Base-by-base conservation (phyloP, 352 stramenopile genomes). In the Pythium guiyangense region DNA sequence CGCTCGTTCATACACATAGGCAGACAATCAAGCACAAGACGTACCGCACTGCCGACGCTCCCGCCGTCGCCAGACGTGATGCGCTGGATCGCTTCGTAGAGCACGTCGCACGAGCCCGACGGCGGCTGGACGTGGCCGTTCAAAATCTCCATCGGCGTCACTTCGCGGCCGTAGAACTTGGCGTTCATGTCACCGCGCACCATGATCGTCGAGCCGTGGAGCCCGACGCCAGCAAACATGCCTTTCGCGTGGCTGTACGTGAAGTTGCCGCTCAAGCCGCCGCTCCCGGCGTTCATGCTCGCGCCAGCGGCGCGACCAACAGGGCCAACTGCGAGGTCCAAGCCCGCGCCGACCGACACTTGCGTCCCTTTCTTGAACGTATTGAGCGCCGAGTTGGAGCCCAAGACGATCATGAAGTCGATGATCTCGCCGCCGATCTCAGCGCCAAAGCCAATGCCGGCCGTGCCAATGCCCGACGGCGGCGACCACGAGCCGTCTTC, bases 391-490 rank as follows among this genome's bases (percentile, higher is more conserved):
- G 60, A 72, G 4, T 57, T 62, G 0, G 86, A 94, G 67, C 84
- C 82, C 43, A 96, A 63, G 4, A 96, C 69, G 65, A 96, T 96
- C 78, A 96, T 90, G 49, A 94, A 96, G 47, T 96, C 84, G 59
- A 93, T 78, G 63, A 95, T 87, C 56, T 95, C 86, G 15, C 84
- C 86, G 44, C 86, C 86, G 45, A 92, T 88, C 58, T 94, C 82
- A 4, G 82, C 82, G 49, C 84, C 84, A 60, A 94, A 92, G 61
- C 86, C 86, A 22, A 95, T 54, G 29, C 86, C 84, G 25, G 81
- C 84, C 2, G 83, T 92, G 45, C 82, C 84, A 54, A 96, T 93
- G 29, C 79, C 84, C 29, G 84, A 94, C 1, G 86, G 86, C 20
- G 86, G 73, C 37, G 84, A 94, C 86, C 86, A 96, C 5, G 77